Base-by-base conservation (phyloP, 345 rosid genomes). In the Trapa bicornis region DNA sequence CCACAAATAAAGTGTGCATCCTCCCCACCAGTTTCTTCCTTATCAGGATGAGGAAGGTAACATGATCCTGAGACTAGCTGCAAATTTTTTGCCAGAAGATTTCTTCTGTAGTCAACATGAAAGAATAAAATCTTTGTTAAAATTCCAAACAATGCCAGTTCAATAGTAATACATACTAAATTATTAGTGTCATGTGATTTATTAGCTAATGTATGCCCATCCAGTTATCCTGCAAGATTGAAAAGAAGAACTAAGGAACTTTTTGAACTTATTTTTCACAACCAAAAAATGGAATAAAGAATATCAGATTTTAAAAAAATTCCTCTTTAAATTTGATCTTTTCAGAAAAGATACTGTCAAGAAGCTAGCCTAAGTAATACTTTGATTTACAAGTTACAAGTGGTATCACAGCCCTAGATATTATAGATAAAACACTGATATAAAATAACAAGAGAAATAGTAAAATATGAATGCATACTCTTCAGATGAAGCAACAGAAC, bases 21-120 rank as follows among this genome's bases (percentile, higher is more conserved):
- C 77, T 94, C 99, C 64, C 99, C 99, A n/a, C 99, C 99, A 22
- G 97, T 91, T 53, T 84, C 91, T 75, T 91, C 99, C 82, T 94
- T 94, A 71, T 91, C 99, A 71, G 99, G 99, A 89, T 94, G 97
- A 1, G 99, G 99, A 56, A 94, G 77, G 75, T 78, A 94, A 80
- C 91, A 94, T 0, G 96, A 91, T 56, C 91, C 99, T 6, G 99
- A 94, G 61, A 87, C 75, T 66, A 94, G 82, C 83, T 84, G 89
- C 79, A 89, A 67, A 8, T 78, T 77, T 76, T 84, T 87, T 13
- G 80, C 75, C 50, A 76, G 52, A 47, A 81, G 67, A 70, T 61
- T 73, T 70, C 76, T 83, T 76, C 96, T 88, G 81, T 53, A 57
- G 61, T 38, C 32, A 72, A 4, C 37, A 39, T 22, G 43, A 66